Evolutionary conservation across 371 early-diverging fungal genomes (phyloP).

Genomic region (Saksenaea vasiformis): DNA sequence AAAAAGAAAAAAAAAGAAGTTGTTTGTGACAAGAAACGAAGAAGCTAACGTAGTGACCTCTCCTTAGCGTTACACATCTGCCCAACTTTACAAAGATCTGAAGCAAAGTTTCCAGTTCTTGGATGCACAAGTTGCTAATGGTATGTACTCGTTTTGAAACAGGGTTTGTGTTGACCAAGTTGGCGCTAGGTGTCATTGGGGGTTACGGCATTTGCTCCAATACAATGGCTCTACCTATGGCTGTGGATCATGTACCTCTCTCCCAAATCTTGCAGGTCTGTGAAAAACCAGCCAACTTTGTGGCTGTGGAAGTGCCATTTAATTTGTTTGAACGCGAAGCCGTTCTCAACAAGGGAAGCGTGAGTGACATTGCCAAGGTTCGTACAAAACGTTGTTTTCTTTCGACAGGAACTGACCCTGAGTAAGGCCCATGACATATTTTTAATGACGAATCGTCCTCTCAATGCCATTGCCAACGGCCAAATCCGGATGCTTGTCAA

Average conservation of each 20-base stretch:
- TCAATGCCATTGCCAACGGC: slow-evolving; percentile 72
- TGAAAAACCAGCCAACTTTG: slow-evolving; percentile 50
- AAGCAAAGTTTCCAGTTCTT: slow-evolving; percentile 61
- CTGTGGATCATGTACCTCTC: slow-evolving; percentile 66
- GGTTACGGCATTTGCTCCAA: slow-evolving; percentile 78
- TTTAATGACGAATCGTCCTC: slow-evolving; percentile 73
- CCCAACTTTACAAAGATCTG: slow-evolving; percentile 60
- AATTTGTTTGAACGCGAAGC: slow-evolving; percentile 79
- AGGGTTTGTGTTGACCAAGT: background rate
- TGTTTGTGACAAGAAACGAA: background rate
- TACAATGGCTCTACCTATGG: slow-evolving; percentile 58
- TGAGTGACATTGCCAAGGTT: slow-evolving; percentile 61
- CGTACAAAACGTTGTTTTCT: background rate
- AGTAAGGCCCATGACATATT: slow-evolving; percentile 46
- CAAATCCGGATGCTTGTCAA: slow-evolving; percentile 63
- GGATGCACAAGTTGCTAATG: slow-evolving; percentile 61
- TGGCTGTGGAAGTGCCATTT: slow-evolving; percentile 70
- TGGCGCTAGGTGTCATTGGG: slow-evolving; percentile 54
- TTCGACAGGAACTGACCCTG: background rate
- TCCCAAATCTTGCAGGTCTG: slow-evolving; percentile 33
- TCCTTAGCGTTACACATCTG: slow-evolving; percentile 34
- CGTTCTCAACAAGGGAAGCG: slow-evolving; percentile 31
- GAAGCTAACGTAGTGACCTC: background rate
- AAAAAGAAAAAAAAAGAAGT: background rate
- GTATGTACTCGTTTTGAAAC: slow-evolving; percentile 20